Evolutionary conservation across 2,329 filamentous ascomycete genomes (phyloP).

Genomic region (Phialophora verrucosa): DNA sequence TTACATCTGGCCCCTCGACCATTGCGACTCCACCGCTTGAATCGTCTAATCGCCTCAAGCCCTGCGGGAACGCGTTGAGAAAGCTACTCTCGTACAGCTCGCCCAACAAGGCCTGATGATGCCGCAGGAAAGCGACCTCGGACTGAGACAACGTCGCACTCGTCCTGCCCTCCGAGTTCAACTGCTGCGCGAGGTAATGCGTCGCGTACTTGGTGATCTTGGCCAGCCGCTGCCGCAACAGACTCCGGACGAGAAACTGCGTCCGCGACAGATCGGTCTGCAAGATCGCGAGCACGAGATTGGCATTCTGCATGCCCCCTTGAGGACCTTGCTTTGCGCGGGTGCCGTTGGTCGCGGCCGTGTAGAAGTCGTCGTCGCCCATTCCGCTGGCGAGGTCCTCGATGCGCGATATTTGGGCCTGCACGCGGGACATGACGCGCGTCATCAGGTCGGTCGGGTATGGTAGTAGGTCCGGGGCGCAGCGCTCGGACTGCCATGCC

Average conservation of each 20-base stretch:
- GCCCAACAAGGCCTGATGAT: conserved; percentile 83
- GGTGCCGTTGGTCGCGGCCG: conserved; percentile 33
- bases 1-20: conserved; percentile 84
- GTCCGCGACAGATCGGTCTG: conserved; percentile 95
- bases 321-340: conserved; percentile 64
- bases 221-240: conserved; percentile 80
- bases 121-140: conserved; percentile 80
- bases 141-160: conserved; percentile 66
- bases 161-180: conserved; percentile 40
- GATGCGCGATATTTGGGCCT: conserved; percentile 67
- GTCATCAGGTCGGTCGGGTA: conserved; percentile 80
- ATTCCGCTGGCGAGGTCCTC: conserved; percentile 62
- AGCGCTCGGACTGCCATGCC: conserved; percentile 90
- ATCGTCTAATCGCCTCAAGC: conserved; percentile 86
- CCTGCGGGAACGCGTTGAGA: conserved; percentile 76
- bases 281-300: conserved; percentile 90
- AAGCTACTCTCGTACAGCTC: conserved; percentile 87
- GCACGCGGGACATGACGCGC: conserved; percentile 75
- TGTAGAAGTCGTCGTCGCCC: conserved; percentile 46
- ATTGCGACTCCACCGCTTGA: conserved; percentile 83
- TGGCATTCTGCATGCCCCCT: conserved; percentile 85
- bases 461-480: conserved; percentile 83
- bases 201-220: conserved; percentile 68
- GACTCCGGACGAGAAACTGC: conserved; percentile 86
- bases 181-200: conserved; percentile 45